These are phyloP conservation scores for Malassezia caprae DNA, from an alignment of 1,284 basidiomycete genomes.

Conservation along the genomic window DNA sequence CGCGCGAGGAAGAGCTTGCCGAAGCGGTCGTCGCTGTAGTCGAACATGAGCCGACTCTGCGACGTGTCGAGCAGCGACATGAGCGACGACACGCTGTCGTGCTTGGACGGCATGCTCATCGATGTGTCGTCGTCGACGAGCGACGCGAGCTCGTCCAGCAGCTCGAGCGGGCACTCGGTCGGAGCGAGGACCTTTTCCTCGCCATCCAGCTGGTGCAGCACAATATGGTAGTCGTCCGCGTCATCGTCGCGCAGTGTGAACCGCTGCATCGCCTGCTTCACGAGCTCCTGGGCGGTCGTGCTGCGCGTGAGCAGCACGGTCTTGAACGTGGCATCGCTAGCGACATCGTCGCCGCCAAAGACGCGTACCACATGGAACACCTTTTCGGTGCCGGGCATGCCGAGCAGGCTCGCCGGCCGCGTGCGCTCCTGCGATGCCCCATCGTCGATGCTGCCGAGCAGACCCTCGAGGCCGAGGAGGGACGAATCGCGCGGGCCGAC, in stretches of 20 bases:
- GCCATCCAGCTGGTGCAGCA: slow-evolving; percentile 80
- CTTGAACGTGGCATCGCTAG: slow-evolving; percentile 93
- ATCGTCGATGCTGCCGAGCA: background rate
- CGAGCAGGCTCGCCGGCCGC: slow-evolving; percentile 46
- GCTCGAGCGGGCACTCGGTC: slow-evolving; percentile 67
- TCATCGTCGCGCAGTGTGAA: slow-evolving; percentile 59
- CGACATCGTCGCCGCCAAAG: slow-evolving; percentile 69
- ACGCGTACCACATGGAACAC: slow-evolving; percentile 86
- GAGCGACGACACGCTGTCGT: slow-evolving; percentile 73
- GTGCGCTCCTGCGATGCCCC: background rate
- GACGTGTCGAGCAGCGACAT: slow-evolving; percentile 79
- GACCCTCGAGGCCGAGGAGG: background rate
- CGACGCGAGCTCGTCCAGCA: slow-evolving; percentile 74
- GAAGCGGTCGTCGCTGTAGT: slow-evolving; percentile 88
- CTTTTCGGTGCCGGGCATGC: slow-evolving; percentile 55
- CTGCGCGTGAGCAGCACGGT: slow-evolving; percentile 81
- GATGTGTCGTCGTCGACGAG: slow-evolving; percentile 27
- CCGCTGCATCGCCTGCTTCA: slow-evolving; percentile 82
- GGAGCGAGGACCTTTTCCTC: slow-evolving; percentile 61
- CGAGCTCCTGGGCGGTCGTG: slow-evolving; percentile 71
- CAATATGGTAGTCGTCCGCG: slow-evolving; percentile 64
- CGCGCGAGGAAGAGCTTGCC: slow-evolving; percentile 88
- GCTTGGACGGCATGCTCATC: slow-evolving; percentile 56
- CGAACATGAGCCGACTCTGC: slow-evolving; percentile 78
- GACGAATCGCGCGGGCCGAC: background rate